These are phyloP conservation scores for Leucogyrophana mollusca DNA, from an alignment of 768 basidiomycete genomes.

Conservation along the genomic window DNA sequence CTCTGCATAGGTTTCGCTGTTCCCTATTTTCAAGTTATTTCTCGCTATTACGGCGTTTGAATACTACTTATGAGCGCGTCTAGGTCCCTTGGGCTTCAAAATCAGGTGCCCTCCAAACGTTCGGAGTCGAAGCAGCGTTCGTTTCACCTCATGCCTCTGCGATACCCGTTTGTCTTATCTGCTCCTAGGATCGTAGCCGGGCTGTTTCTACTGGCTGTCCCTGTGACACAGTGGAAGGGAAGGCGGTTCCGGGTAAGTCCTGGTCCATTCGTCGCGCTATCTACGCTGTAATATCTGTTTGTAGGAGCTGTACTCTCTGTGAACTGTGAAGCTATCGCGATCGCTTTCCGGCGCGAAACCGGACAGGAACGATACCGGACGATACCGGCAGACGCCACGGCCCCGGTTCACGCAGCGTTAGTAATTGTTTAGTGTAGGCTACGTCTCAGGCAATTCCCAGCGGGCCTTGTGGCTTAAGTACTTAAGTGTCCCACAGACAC, in stretches of 20 bases:
- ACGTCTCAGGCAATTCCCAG: too few species aligned
- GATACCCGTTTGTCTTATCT: background rate
- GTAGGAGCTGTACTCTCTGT: background rate
- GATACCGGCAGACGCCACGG: too few species aligned
- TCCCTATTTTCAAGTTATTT: conserved; percentile 37
- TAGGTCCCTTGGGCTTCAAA: conserved; percentile 32
- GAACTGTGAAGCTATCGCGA: too few species aligned
- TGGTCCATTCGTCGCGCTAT: background rate
- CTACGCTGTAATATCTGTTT: background rate
- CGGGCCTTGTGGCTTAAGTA: too few species aligned
- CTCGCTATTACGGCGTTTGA: too few species aligned
- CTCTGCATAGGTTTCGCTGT: conserved; percentile 30
- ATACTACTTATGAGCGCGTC: too few species aligned
- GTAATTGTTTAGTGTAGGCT: too few species aligned
- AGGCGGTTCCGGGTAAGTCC: conserved; percentile 30
- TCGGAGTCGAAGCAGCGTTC: conserved; percentile 38
- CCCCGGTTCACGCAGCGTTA: too few species aligned
- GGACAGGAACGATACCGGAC: too few species aligned
- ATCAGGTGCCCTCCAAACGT: conserved; percentile 32
- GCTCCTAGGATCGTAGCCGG: conserved; percentile 26
- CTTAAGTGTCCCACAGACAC: too few species aligned
- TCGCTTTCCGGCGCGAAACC: too few species aligned
- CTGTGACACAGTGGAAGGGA: conserved; percentile 34
- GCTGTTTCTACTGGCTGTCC: conserved; percentile 36
- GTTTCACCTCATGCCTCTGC: conserved; percentile 9